A percentile compares a stretch with the other conserved stretches of the same genome.
Evolutionary conservation across 176 grass and related monocot genomes (phyloP).

Genomic region (Lolium multiflorum): DNA sequence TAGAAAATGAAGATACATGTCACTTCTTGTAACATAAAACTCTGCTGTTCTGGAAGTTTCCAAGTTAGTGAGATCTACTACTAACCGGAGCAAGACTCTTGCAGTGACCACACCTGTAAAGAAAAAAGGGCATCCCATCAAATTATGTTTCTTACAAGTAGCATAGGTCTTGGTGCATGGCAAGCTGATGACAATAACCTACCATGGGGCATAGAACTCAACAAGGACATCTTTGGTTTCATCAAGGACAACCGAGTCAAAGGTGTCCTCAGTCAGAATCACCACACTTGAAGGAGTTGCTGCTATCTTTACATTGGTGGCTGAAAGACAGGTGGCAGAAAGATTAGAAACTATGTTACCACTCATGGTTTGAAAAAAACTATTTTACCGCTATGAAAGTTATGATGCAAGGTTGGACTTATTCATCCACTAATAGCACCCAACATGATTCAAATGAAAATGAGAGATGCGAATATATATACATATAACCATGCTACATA

Average conservation of each 20-base stretch:
- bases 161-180: not conserved
- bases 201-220: constrained; percentile 99
- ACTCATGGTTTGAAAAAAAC: not conserved
- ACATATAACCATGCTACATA: not conserved
- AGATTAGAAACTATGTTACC: not conserved
- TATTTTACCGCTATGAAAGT: not conserved
- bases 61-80: constrained; percentile 36
- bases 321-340: constrained; percentile 48
- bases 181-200: constrained; percentile 38
- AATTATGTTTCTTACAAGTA: constrained; percentile 14
- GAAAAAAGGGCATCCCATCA: constrained; percentile 35
- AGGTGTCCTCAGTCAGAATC: constrained; percentile 71
- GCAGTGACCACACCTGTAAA: constrained; percentile 94
- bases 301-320: constrained; percentile 93
- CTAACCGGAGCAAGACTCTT: constrained; percentile 98
- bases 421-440: constrained; percentile 8
- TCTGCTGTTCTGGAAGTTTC: constrained; percentile 21
- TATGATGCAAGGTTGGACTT: not conserved
- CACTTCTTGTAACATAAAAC: not conserved
- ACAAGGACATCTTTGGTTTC: constrained; percentile 97
- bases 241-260: constrained; percentile 89
- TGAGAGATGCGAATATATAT: constrained; percentile 17
- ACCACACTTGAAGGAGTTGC: constrained; percentile 79
- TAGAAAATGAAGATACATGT: constrained; percentile 3
- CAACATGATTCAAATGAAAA: constrained; percentile 4